Base-by-base conservation (phyloP, 257 asterid species). In the Oldenlandia corymbosa region DNA sequence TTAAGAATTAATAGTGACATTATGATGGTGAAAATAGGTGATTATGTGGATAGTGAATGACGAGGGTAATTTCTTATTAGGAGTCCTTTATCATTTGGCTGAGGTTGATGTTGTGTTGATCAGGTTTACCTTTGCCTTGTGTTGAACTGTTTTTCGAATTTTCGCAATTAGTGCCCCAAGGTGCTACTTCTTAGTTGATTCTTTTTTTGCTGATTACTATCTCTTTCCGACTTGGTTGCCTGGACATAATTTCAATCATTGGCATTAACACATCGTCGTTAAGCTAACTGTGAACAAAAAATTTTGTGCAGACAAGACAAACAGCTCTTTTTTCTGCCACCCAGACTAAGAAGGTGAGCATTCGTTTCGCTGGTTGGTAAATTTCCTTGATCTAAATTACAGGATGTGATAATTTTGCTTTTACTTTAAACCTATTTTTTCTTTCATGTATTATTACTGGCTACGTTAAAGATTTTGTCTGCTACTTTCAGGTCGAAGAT, bases 301-400 rank as follows among this genome's bases (percentile, higher is more conserved):
- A n/a, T 60, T 45, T 52, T 58, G 45, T 78, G 83, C 88, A 92
- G 97, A 81, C 20, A 53, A 82, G 99, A 64, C 99, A 92, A 85
- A 89, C 99, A 54, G 90, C 95, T 62, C 96, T 92, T 58, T 92
- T 92, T 78, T 92, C 99, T 50, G 99, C 99, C 67, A 92, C 99
- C 41, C 99, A 89, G 78, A 89, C 99, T 26, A 87, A 89, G 77
- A 84, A 92, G 96, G 99, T 87, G 82, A 30, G 26, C 5, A 23
- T 31, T 62, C 49, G 17, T 37, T 37, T 46, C 20, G n/a, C 68
- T 55, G 48, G 28, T 13, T 41, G 2, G 11, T 21, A 23, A 32
- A 9, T 39, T 57, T 21, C 13, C 10, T 50, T 7, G 2, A 31
- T 37, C 28, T 27, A 37, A 37, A 58, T 23, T 34, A 32, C 17